Conservation (phyloP, 2,329 filamentous ascomycete species). For the Epichloe scottii region DNA sequence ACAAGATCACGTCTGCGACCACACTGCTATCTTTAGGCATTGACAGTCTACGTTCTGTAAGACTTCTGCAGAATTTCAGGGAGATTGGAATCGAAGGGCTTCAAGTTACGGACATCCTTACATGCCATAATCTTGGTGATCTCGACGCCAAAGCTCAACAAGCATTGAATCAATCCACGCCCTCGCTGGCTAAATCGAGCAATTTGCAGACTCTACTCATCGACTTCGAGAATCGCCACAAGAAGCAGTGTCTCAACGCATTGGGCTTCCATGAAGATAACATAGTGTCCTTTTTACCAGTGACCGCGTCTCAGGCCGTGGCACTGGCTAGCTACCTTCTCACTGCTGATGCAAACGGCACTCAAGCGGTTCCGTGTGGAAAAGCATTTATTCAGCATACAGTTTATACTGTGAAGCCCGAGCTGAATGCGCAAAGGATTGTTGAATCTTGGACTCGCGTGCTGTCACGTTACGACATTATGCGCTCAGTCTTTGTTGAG, state of each 20-base stretch:
- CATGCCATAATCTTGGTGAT: background rate
- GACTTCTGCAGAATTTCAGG: conserved; percentile 18
- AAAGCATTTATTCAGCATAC: background rate
- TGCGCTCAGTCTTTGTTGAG: background rate
- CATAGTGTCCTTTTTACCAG: background rate
- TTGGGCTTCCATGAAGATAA: background rate
- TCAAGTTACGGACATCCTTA: background rate
- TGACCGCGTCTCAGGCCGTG: background rate
- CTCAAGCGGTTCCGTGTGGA: background rate
- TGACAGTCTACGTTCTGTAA: conserved; percentile 24
- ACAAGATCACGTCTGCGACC: background rate
- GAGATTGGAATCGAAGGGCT: conserved; percentile 6
- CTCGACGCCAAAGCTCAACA: conserved; percentile 13
- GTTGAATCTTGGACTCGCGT: background rate
- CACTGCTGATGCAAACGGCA: background rate
- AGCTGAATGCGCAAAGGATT: background rate
- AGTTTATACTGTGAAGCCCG: background rate
- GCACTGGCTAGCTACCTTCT: background rate
- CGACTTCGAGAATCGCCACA: background rate
- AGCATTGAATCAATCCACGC: background rate
- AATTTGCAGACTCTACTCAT: background rate
- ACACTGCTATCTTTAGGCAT: conserved; percentile 11
- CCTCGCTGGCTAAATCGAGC: background rate
- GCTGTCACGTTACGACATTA: background rate
- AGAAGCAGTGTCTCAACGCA: background rate